These are phyloP conservation scores for Naganishia cerealis DNA, from an alignment of 1,284 basidiomycete species.

Conservation along the genomic window DNA sequence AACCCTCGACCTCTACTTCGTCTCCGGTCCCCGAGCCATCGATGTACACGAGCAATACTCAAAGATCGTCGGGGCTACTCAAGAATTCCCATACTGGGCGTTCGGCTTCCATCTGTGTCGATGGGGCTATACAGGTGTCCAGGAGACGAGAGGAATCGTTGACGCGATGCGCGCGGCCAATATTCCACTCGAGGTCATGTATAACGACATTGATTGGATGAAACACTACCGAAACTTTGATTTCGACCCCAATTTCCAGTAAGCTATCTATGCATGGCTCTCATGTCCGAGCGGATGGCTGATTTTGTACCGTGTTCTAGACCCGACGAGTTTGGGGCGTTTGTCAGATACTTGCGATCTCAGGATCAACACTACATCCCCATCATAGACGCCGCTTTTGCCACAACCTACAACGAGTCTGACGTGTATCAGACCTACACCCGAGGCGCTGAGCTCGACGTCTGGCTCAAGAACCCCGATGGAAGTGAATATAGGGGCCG, in stretches of 20 bases:
- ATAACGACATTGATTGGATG: constrained; percentile 65
- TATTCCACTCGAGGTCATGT: constrained; percentile 43
- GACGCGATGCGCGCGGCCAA: constrained; percentile 40
- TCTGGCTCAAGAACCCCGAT: constrained; percentile 66
- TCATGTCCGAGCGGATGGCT: background rate
- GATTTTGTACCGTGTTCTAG: background rate
- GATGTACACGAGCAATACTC: constrained; percentile 70
- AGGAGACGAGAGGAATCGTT: constrained; percentile 41
- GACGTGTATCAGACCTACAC: constrained; percentile 62
- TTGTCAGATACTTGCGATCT: constrained; percentile 63
- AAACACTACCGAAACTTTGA: constrained; percentile 40
- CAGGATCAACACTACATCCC: constrained; percentile 58
- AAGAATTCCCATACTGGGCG: constrained; percentile 45
- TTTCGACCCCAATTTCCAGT: constrained; percentile 38
- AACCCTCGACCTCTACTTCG: constrained; percentile 68
- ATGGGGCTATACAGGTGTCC: constrained; percentile 33
- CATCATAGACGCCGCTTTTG: constrained; percentile 45
- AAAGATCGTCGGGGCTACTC: constrained; percentile 41
- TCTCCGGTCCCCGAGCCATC: constrained; percentile 66
- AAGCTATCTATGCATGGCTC: background rate
- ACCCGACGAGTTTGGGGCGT: constrained; percentile 60
- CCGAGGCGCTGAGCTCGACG: constrained; percentile 60
- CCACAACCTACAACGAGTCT: constrained; percentile 55
- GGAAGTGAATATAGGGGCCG: constrained; percentile 64
- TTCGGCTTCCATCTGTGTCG: constrained; percentile 54